phyloP scores from a whole-genome alignment of 495 filamentous ascomycete genomes.

The Cudoniella acicularis region DNA sequence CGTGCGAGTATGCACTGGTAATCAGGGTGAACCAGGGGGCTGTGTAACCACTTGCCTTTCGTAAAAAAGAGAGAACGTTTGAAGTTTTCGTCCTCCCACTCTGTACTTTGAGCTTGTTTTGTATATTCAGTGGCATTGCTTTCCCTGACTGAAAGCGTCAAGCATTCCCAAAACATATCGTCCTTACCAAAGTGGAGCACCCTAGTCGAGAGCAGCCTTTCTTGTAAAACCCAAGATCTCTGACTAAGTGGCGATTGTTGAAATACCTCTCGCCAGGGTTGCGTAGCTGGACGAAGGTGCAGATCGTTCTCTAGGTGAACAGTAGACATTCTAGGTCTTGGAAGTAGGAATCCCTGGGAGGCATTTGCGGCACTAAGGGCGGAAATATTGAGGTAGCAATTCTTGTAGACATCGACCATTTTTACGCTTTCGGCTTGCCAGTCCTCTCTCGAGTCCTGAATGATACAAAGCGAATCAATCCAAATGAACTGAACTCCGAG shows the following conservation, averaged over 20 bases:
- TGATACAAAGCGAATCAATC: too few species aligned
- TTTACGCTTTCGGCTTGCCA: too few species aligned
- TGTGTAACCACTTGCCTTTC: background rate
- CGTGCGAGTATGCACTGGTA: background rate
- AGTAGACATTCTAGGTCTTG: constrained; percentile 31
- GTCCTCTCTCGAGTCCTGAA: too few species aligned
- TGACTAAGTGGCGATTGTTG: background rate
- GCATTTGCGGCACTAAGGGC: too few species aligned
- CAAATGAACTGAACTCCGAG: too few species aligned
- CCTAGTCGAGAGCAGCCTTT: background rate
- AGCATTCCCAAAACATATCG: background rate
- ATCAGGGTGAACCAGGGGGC: background rate
- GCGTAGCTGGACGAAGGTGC: background rate
- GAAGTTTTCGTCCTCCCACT: background rate
- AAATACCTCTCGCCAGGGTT: background rate
- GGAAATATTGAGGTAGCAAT: too few species aligned
- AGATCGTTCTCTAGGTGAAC: background rate
- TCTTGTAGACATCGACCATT: too few species aligned
- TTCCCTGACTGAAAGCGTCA: background rate
- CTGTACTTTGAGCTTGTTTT: background rate
- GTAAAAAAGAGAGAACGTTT: background rate
- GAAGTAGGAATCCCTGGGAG: too few species aligned
- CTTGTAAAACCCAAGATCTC: constrained; percentile 23
- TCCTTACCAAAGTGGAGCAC: background rate
- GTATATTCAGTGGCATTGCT: background rate